Percentiles rank a stretch among this genome's conserved stretches.
These are phyloP conservation scores for Leccinum pachyderme DNA, from an alignment of 1,284 basidiomycete genomes.

Conservation along the genomic window DNA sequence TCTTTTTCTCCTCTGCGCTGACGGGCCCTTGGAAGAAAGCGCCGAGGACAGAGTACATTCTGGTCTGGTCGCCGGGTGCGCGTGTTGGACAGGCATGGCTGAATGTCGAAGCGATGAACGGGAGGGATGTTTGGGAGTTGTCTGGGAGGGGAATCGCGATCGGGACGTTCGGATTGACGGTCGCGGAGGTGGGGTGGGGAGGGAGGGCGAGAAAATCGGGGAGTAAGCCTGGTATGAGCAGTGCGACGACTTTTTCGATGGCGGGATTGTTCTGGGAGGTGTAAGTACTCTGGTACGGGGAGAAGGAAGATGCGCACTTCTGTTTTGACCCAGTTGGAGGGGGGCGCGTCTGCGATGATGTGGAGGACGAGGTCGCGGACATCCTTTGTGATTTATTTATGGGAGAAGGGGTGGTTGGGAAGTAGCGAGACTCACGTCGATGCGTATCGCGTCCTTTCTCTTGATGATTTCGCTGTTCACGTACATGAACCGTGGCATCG, in stretches of 20 bases:
- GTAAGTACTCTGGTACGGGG: not conserved
- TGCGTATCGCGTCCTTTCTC: constrained; percentile 68
- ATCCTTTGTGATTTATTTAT: constrained; percentile 49
- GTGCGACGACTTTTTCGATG: constrained; percentile 73
- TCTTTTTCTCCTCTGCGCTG: constrained; percentile 74
- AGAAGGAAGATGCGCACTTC: constrained; percentile 51
- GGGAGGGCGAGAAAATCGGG: constrained; percentile 68
- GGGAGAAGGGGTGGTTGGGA: not conserved
- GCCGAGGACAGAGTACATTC: constrained; percentile 84
- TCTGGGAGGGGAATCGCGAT: constrained; percentile 57
- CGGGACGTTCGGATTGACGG: constrained; percentile 64
- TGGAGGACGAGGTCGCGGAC: constrained; percentile 82
- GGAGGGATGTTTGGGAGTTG: constrained; percentile 45
- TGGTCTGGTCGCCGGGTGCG: constrained; percentile 81
- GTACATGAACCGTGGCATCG: constrained; percentile 78
- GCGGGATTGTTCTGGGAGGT: constrained; percentile 59
- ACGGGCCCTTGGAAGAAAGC: constrained; percentile 80
- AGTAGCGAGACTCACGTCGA: constrained; percentile 56
- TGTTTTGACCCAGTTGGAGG: constrained; percentile 80
- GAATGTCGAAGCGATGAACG: constrained; percentile 80
- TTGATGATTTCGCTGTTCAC: constrained; percentile 70
- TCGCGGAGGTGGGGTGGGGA: constrained; percentile 60
- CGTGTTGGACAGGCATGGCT: constrained; percentile 88
- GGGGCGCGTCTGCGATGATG: constrained; percentile 76
- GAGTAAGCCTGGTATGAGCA: constrained; percentile 82